A percentile compares a stretch with the other conserved stretches of the same genome.
Evolutionary conservation across 2,329 filamentous ascomycete species (phyloP).

Genomic region (Metarhizium brunneum): DNA sequence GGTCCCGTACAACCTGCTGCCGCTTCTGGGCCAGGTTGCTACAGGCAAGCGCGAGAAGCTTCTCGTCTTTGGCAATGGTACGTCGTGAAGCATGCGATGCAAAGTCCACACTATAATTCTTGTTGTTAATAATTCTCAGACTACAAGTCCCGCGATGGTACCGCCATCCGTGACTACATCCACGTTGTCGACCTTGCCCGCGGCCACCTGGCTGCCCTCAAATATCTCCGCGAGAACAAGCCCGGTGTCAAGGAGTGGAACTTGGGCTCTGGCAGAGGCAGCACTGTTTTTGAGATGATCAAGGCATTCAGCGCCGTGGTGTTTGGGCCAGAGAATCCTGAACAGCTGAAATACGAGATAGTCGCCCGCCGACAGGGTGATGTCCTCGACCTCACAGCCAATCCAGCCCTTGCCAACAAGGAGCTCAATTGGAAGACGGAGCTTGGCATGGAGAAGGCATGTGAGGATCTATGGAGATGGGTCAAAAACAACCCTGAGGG

Average conservation of each 20-base stretch:
- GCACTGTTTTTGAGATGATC: slow-evolving; percentile 96
- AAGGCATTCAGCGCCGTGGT: slow-evolving; percentile 69
- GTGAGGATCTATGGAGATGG: slow-evolving; percentile 92
- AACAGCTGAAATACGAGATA: slow-evolving; percentile 68
- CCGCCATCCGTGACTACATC: slow-evolving; percentile 96
- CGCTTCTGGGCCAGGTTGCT: slow-evolving; percentile 88
- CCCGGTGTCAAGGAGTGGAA: slow-evolving; percentile 96
- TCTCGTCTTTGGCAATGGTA: slow-evolving; percentile 87
- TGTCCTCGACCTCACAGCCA: slow-evolving; percentile 89
- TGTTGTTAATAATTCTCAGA: slow-evolving; percentile 42
- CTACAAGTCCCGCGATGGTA: slow-evolving; percentile 84
- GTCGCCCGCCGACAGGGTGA: slow-evolving; percentile 76
- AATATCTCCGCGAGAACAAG: slow-evolving; percentile 74
- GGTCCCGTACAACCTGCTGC: slow-evolving; percentile 90
- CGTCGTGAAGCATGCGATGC: slow-evolving; percentile 20
- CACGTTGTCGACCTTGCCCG: slow-evolving; percentile 84
- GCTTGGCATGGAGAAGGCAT: slow-evolving; percentile 84
- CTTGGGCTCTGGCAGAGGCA: slow-evolving; percentile 85
- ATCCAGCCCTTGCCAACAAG: slow-evolving; percentile 75
- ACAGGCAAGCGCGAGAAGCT: slow-evolving; percentile 93
- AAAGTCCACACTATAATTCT: background rate
- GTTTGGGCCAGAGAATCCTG: background rate
- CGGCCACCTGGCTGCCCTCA: slow-evolving; percentile 81
- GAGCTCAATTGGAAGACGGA: slow-evolving; percentile 92
- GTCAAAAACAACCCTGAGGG: slow-evolving; percentile 94